Conservation (phyloP, 371 early-diverging fungal species). For the Apophysomyces variabilis region DNA sequence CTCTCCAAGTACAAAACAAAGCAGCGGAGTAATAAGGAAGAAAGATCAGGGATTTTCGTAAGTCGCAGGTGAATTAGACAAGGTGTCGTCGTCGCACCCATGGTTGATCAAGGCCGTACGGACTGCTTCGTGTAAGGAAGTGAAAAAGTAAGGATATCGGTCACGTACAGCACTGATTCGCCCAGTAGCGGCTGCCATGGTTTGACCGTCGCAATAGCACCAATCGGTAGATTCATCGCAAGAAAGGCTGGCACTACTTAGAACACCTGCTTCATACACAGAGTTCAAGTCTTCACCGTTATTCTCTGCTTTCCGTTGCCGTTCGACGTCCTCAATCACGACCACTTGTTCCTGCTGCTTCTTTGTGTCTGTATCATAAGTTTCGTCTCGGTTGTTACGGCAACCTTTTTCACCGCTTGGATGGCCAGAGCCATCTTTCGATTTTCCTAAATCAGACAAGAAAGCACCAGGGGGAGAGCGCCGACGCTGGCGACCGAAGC, state of each 20-base stretch:
- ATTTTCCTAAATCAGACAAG: slow-evolving; percentile 27
- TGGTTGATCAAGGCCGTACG: slow-evolving; percentile 22
- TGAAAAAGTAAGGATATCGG: slow-evolving; percentile 39
- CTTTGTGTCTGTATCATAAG: slow-evolving; percentile 26
- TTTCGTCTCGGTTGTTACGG: not conserved
- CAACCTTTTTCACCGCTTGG: not conserved
- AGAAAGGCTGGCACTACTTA: slow-evolving; percentile 27
- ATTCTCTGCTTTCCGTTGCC: not conserved
- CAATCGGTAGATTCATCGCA: slow-evolving; percentile 31
- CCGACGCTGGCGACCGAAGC: slow-evolving; percentile 43
- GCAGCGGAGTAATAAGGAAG: not conserved
- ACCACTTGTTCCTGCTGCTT: slow-evolving; percentile 25
- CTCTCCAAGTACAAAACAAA: slow-evolving; percentile 3
- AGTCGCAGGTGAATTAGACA: not conserved
- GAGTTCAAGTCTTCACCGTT: slow-evolving; percentile 24
- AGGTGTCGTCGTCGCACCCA: not conserved
- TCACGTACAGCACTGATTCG: slow-evolving; percentile 21
- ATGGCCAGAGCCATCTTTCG: slow-evolving; percentile 17
- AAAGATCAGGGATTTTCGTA: not conserved
- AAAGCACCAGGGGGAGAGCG: slow-evolving; percentile 21
- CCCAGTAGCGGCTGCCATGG: slow-evolving; percentile 17
- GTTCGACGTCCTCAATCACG: slow-evolving; percentile 29
- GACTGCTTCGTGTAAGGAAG: slow-evolving; percentile 31
- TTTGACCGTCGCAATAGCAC: slow-evolving; percentile 22
- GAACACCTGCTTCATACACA: slow-evolving; percentile 23